Evolutionary conservation across 352 stramenopile species (phyloP).

Genomic region (Phytophthora uliginosa): DNA sequence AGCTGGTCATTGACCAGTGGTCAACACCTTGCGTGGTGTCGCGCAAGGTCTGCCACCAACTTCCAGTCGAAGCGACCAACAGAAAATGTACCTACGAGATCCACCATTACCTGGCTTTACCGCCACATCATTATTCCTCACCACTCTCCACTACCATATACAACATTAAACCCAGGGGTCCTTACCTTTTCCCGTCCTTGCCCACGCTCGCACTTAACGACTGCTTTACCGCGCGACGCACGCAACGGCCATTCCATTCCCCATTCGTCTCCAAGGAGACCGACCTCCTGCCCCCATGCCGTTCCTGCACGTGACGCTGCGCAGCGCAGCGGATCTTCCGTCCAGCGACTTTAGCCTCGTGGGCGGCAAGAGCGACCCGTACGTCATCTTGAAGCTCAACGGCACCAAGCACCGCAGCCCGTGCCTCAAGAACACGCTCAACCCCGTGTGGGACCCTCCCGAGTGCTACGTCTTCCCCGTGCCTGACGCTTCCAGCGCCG

Average conservation of each 20-base stretch:
- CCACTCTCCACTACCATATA: neutral
- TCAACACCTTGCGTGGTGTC: neutral
- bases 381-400: slow-evolving; percentile 69
- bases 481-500: slow-evolving; percentile 44
- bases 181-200: slow-evolving; percentile 10
- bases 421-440: slow-evolving; percentile 71
- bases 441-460: slow-evolving; percentile 68
- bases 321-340: slow-evolving; percentile 58
- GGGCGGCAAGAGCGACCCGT: slow-evolving; percentile 80
- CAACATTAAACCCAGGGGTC: neutral
- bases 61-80: neutral
- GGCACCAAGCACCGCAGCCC: slow-evolving; percentile 63
- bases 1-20: neutral
- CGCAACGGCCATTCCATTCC: slow-evolving; percentile 15
- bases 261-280: slow-evolving; percentile 17
- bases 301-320: slow-evolving; percentile 62
- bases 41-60: neutral
- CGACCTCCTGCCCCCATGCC: slow-evolving; percentile 39
- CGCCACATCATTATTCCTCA: neutral
- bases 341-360: slow-evolving; percentile 68
- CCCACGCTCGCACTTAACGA: neutral
- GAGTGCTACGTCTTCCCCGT: slow-evolving; percentile 76
- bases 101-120: neutral
- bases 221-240: slow-evolving; percentile 1
- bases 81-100: slow-evolving; percentile 19